Evolutionary conservation across 371 early-diverging fungal genomes (phyloP), one percentile per base, ranked within the genome.

Genomic region (Apophysomyces variabilis): DNA sequence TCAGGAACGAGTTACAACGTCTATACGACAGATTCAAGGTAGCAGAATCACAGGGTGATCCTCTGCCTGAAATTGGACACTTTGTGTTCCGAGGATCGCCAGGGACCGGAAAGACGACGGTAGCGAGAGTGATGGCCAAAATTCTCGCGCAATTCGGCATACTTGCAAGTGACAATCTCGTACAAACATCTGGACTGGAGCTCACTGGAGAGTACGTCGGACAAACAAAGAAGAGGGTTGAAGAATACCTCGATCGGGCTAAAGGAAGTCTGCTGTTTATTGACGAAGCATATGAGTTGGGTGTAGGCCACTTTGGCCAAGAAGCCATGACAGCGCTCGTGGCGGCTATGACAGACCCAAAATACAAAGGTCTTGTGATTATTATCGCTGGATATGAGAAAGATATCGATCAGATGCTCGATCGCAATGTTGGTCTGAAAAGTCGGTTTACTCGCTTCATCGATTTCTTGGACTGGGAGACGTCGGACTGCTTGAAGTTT

Each of bases 61-160:
- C 54, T 50, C 21, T 50, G 21, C 54, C 54, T 18, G 54, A 50
- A 4, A 26, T 50, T 8, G 54, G 54, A 5, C 54, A 50, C 21
- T 50, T 50, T 50, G 54, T 50, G 6, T 50, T 50, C 54, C 54
- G 54, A 5, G 54, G 54, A 50, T 50, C 54, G 21, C 54, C 54
- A n/a, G 54, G 54, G 32, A 50, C 54, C 9, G 54, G 54, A 18
- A 50, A 50, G 21, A 50, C 54, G 7, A 50, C 54, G 5, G 54
- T 50, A 21, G 54, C 54, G 3, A 50, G 54, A 50, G 54, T 50
- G 8, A 50, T 50, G 54, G 54, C 54, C 8, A 50, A 21, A 5
- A 50, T 50, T 11, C 54, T 50, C 54, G 54, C 54, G 21, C 54
- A 50, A 11, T 50, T 50, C 21, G 54, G 54, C 21, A 8, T 50